Base-by-base conservation (phyloP, 1,139 yeast genomes). In the Saccharomyces hybrid region DNA sequence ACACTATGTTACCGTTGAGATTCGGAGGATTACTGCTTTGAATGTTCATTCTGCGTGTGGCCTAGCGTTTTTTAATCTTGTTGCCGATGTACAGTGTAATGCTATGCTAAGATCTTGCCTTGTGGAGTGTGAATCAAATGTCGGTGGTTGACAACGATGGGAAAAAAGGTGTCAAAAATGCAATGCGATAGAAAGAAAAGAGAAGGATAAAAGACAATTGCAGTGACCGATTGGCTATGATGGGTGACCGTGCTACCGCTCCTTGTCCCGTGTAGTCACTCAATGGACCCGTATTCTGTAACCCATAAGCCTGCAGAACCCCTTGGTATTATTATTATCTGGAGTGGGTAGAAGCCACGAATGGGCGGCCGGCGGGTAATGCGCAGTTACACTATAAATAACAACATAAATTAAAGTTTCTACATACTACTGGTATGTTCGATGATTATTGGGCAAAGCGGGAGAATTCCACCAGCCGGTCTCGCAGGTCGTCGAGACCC, bases 1-100 rank as follows among this genome's bases (percentile, higher is more conserved):
- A 63, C 44, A 65, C 69, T 57, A 64, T 55, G 44, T 53, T 53
- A 50, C 59, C 60, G 58, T 57, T 53, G 49, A 25, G 50, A 32
- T 48, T 52, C 54, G 32, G 25, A 38, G 44, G n/a, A 9, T 38
- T 38, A 5, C 7, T 38, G 7, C 44, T 20, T 38, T 38, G 44
- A 38, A 38, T 38, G 11, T 38, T 38, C 44, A 38, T 38, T 16
- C 25, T 38, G 8, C 6, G n/a, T 16, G n/a, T 5, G 26, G 3
- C 7, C 44, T 38, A 38, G n/a, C 44, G 13, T 20, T 34, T 9
- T 7, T 5, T 38, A 7, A 20, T 38, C 5, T 5, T 38, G 3
- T 16, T 16, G 23, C 25, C n/a, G 13, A 9, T 13, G n/a, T 16
- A 3, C 5, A 20, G 11, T 38, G 25, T 20, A 38, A 38, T 38